A percentile compares a stretch with the other conserved stretches of the same genome.
These are phyloP conservation scores for Globisporangium splendens DNA, from an alignment of 352 stramenopile species.

Conservation along the genomic window DNA sequence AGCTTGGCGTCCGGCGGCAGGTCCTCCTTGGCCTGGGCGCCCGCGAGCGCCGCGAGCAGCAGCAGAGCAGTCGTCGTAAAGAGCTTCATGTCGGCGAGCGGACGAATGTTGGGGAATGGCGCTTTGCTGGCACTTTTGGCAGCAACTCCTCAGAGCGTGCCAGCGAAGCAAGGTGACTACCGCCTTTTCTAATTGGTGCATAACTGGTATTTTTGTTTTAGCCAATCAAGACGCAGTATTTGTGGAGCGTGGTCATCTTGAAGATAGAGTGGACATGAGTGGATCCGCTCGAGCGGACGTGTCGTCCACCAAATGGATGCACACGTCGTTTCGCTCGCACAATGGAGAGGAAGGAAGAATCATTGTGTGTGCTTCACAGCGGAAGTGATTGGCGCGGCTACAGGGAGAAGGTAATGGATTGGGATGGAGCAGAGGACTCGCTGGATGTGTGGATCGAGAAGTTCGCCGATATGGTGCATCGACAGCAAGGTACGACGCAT, in stretches of 20 bases:
- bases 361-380: too few relatives aligned
- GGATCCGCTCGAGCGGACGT: too few relatives aligned
- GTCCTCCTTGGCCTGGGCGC: conserved; percentile 59
- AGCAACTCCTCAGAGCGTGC: conserved; percentile 9
- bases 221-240: conserved; percentile 7
- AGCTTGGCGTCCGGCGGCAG: conserved; percentile 62
- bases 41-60: conserved; percentile 25
- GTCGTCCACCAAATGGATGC: too few relatives aligned
- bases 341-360: conserved; percentile 4
- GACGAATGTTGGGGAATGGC: background rate
- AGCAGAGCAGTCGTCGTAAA: conserved; percentile 28
- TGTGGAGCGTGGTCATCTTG: too few relatives aligned
- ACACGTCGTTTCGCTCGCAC: background rate
- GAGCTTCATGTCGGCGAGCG: conserved; percentile 43
- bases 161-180: conserved; percentile 24
- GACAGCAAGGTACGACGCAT: conserved; percentile 17
- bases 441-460: conserved; percentile 37
- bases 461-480: conserved; percentile 28
- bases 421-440: background rate
- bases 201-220: conserved; percentile 14
- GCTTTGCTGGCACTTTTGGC: conserved; percentile 6
- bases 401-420: background rate
- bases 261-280: too few relatives aligned
- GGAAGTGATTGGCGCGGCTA: too few relatives aligned
- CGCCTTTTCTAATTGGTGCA: conserved; percentile 33